These are phyloP conservation scores for Cyclaneusma minus DNA, from an alignment of 2,329 filamentous ascomycete genomes.

Conservation along the genomic window DNA sequence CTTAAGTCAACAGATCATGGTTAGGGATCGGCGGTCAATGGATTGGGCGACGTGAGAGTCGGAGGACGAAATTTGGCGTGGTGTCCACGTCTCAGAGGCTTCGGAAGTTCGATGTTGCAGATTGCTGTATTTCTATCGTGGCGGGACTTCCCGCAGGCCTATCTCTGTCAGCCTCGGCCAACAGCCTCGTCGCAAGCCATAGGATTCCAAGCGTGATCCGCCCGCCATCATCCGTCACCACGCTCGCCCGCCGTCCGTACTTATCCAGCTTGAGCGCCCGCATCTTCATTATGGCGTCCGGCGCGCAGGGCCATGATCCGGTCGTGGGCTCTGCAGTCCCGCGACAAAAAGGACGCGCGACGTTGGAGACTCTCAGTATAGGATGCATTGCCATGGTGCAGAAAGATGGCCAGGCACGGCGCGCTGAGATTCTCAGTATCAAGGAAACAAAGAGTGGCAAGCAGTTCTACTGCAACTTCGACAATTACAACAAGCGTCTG, in stretches of 20 bases:
- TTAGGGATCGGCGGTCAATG: background rate
- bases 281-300: conserved; percentile 37
- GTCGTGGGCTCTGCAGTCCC: conserved; percentile 40
- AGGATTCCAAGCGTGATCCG: too few species aligned
- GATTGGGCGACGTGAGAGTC: conserved; percentile 1
- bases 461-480: conserved; percentile 92
- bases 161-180: too few species aligned
- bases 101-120: too few species aligned
- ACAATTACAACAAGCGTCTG: conserved; percentile 85
- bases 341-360: conserved; percentile 65
- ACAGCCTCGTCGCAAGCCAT: too few species aligned
- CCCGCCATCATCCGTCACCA: too few species aligned
- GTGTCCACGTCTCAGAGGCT: too few species aligned
- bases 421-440: conserved; percentile 93
- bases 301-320: conserved; percentile 32
- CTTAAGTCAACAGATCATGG: conserved; percentile 1
- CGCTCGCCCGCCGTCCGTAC: too few species aligned
- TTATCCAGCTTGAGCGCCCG: too few species aligned
- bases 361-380: conserved; percentile 54
- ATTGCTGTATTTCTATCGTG: too few species aligned
- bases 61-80: conserved; percentile 1
- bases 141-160: too few species aligned
- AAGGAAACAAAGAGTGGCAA: conserved; percentile 76
- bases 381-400: conserved; percentile 21
- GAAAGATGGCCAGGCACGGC: conserved; percentile 64